A percentile compares a stretch with the other conserved stretches of the same genome.
These are phyloP conservation scores for Astraeus odoratus DNA, from an alignment of 768 basidiomycete species.

Conservation along the genomic window DNA sequence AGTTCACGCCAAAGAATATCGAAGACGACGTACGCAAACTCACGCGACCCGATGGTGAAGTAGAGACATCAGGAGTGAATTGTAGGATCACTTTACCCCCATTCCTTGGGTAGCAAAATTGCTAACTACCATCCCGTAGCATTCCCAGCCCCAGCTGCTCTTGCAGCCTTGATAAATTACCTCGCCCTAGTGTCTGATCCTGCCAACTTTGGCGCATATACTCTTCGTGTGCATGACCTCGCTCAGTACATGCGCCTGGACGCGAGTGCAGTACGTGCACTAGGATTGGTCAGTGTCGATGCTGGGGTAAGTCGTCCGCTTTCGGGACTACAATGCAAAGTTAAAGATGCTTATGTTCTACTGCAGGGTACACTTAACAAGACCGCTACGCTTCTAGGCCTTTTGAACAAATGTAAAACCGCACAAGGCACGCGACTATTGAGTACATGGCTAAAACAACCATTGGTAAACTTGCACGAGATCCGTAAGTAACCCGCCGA, in stretches of 20 bases:
- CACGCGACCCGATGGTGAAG: slow-evolving; percentile 25
- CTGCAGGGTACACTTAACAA: slow-evolving; percentile 55
- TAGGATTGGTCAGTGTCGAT: slow-evolving; percentile 75
- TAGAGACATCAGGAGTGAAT: slow-evolving; percentile 8
- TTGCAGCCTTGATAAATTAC: slow-evolving; percentile 78
- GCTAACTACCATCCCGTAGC: slow-evolving; percentile 73
- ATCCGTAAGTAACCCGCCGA: slow-evolving; percentile 53
- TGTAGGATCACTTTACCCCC: slow-evolving; percentile 5
- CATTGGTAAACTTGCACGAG: slow-evolving; percentile 87
- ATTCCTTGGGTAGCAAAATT: neutral
- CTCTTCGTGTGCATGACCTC: slow-evolving; percentile 80
- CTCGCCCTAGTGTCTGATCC: slow-evolving; percentile 73
- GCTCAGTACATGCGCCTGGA: slow-evolving; percentile 95
- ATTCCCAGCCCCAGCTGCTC: slow-evolving; percentile 67
- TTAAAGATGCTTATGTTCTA: slow-evolving; percentile 4
- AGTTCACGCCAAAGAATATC: slow-evolving; percentile 76
- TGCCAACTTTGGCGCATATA: slow-evolving; percentile 74
- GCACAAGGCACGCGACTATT: slow-evolving; percentile 86
- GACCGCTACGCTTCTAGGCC: slow-evolving; percentile 81
- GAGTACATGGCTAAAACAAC: slow-evolving; percentile 93
- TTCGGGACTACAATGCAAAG: neutral
- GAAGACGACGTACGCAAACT: slow-evolving; percentile 62
- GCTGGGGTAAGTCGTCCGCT: slow-evolving; percentile 26
- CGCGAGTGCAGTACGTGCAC: slow-evolving; percentile 85
- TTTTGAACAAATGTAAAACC: slow-evolving; percentile 94